These are phyloP conservation scores for Sclerotinia trifoliorum DNA, from an alignment of 2,329 filamentous ascomycete species.

Conservation along the genomic window DNA sequence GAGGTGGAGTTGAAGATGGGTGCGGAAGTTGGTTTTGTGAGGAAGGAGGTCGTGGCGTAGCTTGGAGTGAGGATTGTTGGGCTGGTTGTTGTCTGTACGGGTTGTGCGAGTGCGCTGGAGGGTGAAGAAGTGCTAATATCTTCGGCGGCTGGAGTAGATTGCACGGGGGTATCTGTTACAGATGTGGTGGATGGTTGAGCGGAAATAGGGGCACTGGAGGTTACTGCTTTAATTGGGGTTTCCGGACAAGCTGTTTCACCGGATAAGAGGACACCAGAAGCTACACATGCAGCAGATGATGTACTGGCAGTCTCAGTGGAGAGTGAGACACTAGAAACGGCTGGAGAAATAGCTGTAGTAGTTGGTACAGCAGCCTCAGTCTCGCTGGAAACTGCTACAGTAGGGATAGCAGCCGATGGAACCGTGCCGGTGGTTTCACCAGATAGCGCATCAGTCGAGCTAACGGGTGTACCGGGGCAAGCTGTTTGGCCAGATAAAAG, in stretches of 20 bases:
- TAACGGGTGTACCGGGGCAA: not conserved
- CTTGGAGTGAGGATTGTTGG: not conserved
- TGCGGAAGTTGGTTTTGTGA: slow-evolving; percentile 11
- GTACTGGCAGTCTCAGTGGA: not conserved
- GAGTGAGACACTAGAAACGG: not conserved
- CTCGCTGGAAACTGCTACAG: no score
- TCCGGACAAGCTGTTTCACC: slow-evolving; percentile 2
- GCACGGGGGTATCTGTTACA: not conserved
- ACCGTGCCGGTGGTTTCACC: not conserved
- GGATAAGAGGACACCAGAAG: not conserved
- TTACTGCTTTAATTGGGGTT: not conserved
- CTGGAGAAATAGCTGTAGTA: not conserved
- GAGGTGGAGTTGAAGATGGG: not conserved
- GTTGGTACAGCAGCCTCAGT: no score
- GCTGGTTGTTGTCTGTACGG: not conserved
- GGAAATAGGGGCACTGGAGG: not conserved
- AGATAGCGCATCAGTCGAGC: not conserved
- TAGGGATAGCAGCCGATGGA: not conserved
- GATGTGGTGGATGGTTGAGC: not conserved
- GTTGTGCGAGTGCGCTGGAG: not conserved
- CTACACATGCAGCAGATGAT: not conserved
- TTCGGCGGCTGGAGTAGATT: not conserved
- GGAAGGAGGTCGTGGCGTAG: slow-evolving; percentile 6
- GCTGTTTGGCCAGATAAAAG: not conserved
- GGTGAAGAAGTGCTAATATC: not conserved